A percentile compares a stretch with the other conserved stretches of the same genome.
phyloP scores from a whole-genome alignment of 805 yeast species.

The Hanseniaspora mollemarum region DNA sequence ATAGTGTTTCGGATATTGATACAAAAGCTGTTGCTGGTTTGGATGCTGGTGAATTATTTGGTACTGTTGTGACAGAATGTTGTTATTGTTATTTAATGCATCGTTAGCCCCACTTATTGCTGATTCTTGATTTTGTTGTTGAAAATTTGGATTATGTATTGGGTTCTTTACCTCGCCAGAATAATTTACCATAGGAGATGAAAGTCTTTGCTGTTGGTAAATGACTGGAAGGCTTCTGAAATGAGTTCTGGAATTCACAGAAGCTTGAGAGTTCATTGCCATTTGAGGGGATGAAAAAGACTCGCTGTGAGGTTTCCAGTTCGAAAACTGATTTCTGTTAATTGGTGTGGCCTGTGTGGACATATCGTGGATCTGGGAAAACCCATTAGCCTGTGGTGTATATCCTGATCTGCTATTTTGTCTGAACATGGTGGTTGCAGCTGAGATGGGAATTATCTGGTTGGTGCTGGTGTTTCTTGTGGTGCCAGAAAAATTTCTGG shows the following conservation, averaged over 20 bases:
- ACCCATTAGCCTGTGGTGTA: not conserved
- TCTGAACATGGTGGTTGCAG: slow-evolving; percentile 2
- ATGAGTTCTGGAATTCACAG: not conserved
- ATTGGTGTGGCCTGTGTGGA: not conserved
- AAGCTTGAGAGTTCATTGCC: not conserved
- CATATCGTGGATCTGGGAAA: not conserved
- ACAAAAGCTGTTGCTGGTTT: not conserved
- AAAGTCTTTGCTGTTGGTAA: not conserved
- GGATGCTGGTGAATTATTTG: not conserved
- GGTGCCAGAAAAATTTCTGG: not conserved
- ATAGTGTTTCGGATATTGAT: not conserved
- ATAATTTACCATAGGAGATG: not conserved
- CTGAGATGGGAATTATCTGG: slow-evolving; percentile 8
- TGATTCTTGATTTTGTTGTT: too few species aligned
- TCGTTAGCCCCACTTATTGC: not conserved
- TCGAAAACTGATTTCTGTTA: not conserved
- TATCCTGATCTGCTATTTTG: not conserved
- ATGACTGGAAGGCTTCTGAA: slow-evolving; percentile 4
- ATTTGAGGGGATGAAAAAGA: not conserved
- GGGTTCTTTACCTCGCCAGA: not conserved
- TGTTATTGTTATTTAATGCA: not conserved
- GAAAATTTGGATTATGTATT: not conserved
- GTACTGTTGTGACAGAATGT: not conserved
- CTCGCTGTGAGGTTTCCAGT: not conserved
- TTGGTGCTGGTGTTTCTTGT: not conserved